Evolutionary conservation across 2,329 filamentous ascomycete species (phyloP).

Genomic region (Lasiodiplodia hormozganensis): DNA sequence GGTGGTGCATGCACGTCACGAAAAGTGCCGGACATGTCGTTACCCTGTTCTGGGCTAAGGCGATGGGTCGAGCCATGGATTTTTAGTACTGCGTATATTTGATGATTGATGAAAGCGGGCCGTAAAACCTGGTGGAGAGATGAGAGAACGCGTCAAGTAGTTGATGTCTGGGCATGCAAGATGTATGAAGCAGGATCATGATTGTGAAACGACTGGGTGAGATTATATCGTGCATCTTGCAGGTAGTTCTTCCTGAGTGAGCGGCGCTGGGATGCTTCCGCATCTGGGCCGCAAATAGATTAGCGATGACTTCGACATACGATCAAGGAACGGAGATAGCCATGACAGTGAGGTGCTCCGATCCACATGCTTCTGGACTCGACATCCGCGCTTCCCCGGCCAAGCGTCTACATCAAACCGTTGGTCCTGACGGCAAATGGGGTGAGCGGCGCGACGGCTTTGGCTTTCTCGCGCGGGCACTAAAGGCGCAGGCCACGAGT

Average conservation of each 20-base stretch:
- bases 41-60: neutral
- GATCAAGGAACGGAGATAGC: neutral
- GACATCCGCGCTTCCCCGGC: constrained; percentile 12
- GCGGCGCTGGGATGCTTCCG: neutral
- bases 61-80: neutral
- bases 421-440: neutral
- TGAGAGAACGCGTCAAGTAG: neutral
- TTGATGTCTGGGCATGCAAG: neutral
- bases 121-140: neutral
- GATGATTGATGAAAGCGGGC: constrained; percentile 1
- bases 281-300: constrained; percentile 12
- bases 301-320: constrained; percentile 4
- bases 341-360: constrained; percentile 3
- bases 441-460: constrained; percentile 4
- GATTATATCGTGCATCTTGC: neutral
- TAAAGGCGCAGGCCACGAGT: constrained; percentile 14
- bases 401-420: constrained; percentile 21
- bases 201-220: constrained; percentile 8
- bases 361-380: neutral
- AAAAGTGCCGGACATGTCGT: neutral
- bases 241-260: neutral
- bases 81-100: neutral
- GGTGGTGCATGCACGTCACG: constrained; percentile 14
- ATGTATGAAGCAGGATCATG: neutral
- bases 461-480: constrained; percentile 7